Percentiles rank a stretch among this genome's conserved stretches.
Conservation (phyloP, 2,329 filamentous ascomycete genomes). For the Colletotrichum siamense region DNA sequence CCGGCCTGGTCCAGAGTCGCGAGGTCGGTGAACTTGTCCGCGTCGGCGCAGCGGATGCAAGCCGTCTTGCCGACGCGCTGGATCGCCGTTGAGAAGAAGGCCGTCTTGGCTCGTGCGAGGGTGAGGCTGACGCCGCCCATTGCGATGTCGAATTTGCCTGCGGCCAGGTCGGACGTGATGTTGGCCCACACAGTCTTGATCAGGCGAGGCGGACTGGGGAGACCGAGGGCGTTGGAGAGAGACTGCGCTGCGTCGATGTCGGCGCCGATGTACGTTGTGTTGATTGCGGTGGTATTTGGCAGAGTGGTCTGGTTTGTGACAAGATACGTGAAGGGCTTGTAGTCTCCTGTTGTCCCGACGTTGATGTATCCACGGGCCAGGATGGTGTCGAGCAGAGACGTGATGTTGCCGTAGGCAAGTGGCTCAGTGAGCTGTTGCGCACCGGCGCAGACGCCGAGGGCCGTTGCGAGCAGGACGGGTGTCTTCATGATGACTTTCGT, state of each 20-base stretch:
- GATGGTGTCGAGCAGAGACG: slow-evolving; percentile 14
- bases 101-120: not conserved
- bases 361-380: slow-evolving; percentile 15
- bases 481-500: not conserved
- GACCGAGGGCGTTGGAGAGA: slow-evolving; percentile 19
- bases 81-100: slow-evolving; percentile 13
- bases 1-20: slow-evolving; percentile 4
- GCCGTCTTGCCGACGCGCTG: slow-evolving; percentile 21
- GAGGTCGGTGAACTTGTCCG: slow-evolving; percentile 12
- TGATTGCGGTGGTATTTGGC: not conserved
- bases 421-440: not conserved
- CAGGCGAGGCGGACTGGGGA: slow-evolving; percentile 3
- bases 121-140: slow-evolving; percentile 21
- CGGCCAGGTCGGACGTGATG: slow-evolving; percentile 13
- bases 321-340: slow-evolving; percentile 22
- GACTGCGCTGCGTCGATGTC: slow-evolving; percentile 21
- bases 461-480: not conserved
- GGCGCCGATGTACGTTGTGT: slow-evolving; percentile 19
- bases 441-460: not conserved
- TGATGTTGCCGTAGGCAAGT: slow-evolving; percentile 5
- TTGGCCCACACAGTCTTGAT: slow-evolving; percentile 8
- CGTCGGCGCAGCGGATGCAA: slow-evolving; percentile 16
- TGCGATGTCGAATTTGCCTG: slow-evolving; percentile 16
- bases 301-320: slow-evolving; percentile 1
- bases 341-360: slow-evolving; percentile 19